Percentiles rank a stretch among this genome's conserved stretches.
phyloP scores from a whole-genome alignment of 129 eudicot genomes.

The Pseudognaphalium luteoalbum region DNA sequence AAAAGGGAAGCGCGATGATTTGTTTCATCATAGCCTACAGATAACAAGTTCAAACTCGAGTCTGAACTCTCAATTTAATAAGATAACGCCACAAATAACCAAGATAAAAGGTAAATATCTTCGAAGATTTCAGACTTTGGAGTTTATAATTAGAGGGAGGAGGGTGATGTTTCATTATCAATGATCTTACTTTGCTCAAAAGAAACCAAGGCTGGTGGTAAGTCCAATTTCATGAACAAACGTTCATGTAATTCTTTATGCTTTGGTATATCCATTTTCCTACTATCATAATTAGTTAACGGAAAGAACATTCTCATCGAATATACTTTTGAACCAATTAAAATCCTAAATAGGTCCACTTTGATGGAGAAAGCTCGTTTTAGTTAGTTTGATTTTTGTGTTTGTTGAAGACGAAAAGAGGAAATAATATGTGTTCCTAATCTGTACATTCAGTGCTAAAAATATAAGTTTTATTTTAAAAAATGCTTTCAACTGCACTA shows the following conservation, averaged over 20 bases:
- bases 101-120: background rate
- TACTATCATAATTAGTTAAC: background rate
- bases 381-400: background rate
- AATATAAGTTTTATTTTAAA: too few relatives aligned
- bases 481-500: too few relatives aligned
- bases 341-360: conserved; percentile 4
- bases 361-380: background rate
- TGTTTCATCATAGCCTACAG: background rate
- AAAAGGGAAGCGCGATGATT: background rate
- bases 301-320: conserved; percentile 13
- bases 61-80: background rate
- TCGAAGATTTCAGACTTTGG: background rate
- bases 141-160: background rate
- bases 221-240: conserved; percentile 20
- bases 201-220: conserved; percentile 11
- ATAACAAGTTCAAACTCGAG: background rate
- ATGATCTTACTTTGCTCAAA: background rate
- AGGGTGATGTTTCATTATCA: background rate
- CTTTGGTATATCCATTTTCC: conserved; percentile 29
- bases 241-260: conserved; percentile 17
- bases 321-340: conserved; percentile 21
- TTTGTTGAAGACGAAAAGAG: background rate
- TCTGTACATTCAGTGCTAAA: too few relatives aligned
- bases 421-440: too few relatives aligned
- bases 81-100: background rate